Base-by-base conservation (phyloP, 2,329 filamentous ascomycete genomes). In the Ophiostoma piceae region DNA sequence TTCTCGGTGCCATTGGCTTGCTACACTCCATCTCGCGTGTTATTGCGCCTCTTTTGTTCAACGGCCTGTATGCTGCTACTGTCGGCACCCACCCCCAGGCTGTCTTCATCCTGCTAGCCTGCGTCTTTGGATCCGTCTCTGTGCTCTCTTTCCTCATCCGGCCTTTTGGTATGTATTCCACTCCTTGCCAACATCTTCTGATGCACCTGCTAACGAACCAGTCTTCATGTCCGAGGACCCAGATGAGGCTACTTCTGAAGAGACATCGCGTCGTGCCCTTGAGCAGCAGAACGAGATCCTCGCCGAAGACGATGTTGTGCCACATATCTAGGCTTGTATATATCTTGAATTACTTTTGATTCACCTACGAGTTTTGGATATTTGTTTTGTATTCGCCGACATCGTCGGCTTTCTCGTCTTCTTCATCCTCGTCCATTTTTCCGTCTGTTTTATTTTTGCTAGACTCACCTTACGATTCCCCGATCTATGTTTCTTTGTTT, bases 1-100 rank as follows among this genome's bases (percentile, higher is more conserved):
- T 98, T n/a, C 84, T 99, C 0, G 95, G 95, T 29, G 94, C 93
- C 1, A 90, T 90, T 19, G 95, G 94, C 0, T 82, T 98, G 72
- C 80, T 98, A 71, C 94, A 98, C 79, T 91, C 92, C 0, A 80
- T 97, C 47, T 87, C 91, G 2, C 84, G 93, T 72, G 88, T 98
- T 1, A 77, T 96, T 14, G 89, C 90, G 0, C 95, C 95, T 0
- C 85, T 92, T 0, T 76, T 94, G 1, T 96, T 97, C 79, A 96
- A 95, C 76, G 86, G 91, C 5, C 87, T 98, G 11, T 99, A 96
- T 77, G 90, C 90, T 16, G 82, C 85, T 2, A 98, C 95, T 0
- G 92, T 97, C 1, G 87, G 85, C 26, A 87, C 80, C 1, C 94
- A 91, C 74, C 88, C 92, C 0, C 92, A 95, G 78, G 88, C 92